Percentiles rank a stretch among this genome's conserved stretches.
Evolutionary conservation across 176 grass and related monocot species (phyloP).

Genomic region (Chloris gayana): DNA sequence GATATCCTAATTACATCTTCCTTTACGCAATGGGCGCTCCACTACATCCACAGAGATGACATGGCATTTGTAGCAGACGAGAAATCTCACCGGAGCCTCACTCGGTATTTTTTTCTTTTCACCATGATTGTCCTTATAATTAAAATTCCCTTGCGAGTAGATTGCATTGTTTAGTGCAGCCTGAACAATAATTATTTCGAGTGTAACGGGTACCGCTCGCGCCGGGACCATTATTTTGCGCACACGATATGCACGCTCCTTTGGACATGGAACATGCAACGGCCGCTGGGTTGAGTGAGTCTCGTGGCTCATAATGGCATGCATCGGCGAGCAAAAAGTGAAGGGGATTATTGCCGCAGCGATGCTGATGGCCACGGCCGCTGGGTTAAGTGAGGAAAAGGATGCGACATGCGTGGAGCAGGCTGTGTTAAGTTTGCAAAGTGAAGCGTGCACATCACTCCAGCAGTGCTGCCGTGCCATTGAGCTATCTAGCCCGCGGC

Average conservation of each 20-base stretch:
- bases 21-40: constrained; percentile 1
- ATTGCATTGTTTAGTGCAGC: background rate
- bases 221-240: background rate
- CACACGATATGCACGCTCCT: background rate
- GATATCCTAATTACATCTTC: background rate
- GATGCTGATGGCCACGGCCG: constrained; percentile 23
- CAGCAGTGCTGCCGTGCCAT: too few species aligned
- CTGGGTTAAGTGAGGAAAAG: background rate
- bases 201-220: background rate
- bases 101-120: background rate
- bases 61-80: too few species aligned
- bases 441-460: background rate
- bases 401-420: background rate
- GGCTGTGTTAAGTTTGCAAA: background rate
- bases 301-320: constrained; percentile 4
- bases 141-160: too few species aligned
- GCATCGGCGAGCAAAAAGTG: background rate
- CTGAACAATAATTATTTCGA: background rate
- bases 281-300: background rate
- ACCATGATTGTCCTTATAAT: background rate
- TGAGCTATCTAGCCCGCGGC: background rate
- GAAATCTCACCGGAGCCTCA: too few species aligned
- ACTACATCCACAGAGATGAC: constrained; percentile 1
- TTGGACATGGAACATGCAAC: background rate
- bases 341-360: background rate